Conservation (phyloP, 2,329 filamentous ascomycete species). For the Cordyceps fumosorosea region DNA sequence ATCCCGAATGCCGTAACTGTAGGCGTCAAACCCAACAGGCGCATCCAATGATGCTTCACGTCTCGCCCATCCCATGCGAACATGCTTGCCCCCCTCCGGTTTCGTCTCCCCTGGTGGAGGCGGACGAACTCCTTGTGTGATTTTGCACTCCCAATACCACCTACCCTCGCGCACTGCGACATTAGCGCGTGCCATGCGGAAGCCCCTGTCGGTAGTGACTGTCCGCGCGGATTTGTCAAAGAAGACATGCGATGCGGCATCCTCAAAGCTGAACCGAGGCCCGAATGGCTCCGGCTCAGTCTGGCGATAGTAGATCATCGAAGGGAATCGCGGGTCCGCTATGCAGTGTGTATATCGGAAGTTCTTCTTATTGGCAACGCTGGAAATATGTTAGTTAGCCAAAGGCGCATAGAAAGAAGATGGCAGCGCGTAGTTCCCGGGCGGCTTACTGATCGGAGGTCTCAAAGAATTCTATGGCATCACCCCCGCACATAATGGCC, state of each 20-base stretch:
- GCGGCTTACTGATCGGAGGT: conserved; percentile 55
- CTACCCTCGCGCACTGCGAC: conserved; percentile 83
- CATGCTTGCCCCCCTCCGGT: conserved; percentile 49
- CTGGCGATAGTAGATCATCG: conserved; percentile 81
- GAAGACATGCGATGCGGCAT: conserved; percentile 77
- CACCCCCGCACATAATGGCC: conserved; percentile 41
- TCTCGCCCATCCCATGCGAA: conserved; percentile 82
- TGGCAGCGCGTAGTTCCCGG: background rate
- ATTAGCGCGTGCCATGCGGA: conserved; percentile 85
- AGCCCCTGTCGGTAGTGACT: conserved; percentile 87
- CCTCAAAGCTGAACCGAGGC: conserved; percentile 85
- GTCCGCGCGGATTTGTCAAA: conserved; percentile 70
- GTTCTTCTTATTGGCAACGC: conserved; percentile 59
- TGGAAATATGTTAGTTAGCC: conserved; percentile 18
- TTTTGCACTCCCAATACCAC: conserved; percentile 90
- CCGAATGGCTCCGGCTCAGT: conserved; percentile 80
- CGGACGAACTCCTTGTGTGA: conserved; percentile 64
- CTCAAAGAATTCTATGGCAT: conserved; percentile 52
- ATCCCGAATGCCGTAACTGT: conserved; percentile 90
- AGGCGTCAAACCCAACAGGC: conserved; percentile 80
- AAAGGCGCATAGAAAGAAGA: background rate
- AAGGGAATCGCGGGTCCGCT: conserved; percentile 79
- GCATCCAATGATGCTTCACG: conserved; percentile 76
- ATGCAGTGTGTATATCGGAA: conserved; percentile 90
- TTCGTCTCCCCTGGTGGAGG: conserved; percentile 36